Base-by-base conservation (phyloP, 208 protist species). In the Angomonas desouzai region DNA sequence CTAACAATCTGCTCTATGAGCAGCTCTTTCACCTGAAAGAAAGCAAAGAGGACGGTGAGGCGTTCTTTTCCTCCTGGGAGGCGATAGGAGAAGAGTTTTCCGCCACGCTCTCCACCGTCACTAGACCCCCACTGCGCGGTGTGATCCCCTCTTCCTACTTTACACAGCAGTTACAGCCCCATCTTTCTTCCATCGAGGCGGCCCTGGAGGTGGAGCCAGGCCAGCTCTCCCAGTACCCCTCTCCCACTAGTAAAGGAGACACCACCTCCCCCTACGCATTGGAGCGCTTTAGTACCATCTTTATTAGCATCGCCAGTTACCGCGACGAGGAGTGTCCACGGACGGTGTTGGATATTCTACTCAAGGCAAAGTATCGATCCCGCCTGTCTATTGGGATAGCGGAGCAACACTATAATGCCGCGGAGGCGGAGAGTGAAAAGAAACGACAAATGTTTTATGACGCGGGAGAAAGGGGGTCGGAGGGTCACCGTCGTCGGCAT, bases 241-340 rank as follows among this genome's bases (percentile, higher is more conserved):
- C 22, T 30, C 59, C 68, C 48, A 30, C 16, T 28, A 30, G 45
- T 30, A 30, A 61, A 48, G 28, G 25, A 47, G 25, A 40, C 36
- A 40, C 36, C 36, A 13, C 6, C 6, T 13, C 6, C 13, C 36
- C 36, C 36, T 40, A 40, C 36, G 36, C 36, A 13, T 13, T 40
- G 36, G 36, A 40, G 36, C 36, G 36, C 9, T 56, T 27, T 30
- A 32, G 29, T 25, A 91, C 76, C n/a, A 81, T 97, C 29, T 97
- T 97, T 70, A 71, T 97, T 20, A 94, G 74, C 36, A 71, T 97
- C 36, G 88, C 89, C 7, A 92, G 85, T 72, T 97, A 85, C 79
- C 77, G 92, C 6, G 93, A 97, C 68, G 63, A 25, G 72, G 77
- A 95, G 76, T 95, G 89, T 59, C 68, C 72, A 51, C 71, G 73